Evolutionary conservation across 371 early-diverging fungal genomes (phyloP).

Genomic region (Zopfochytrium polystomum): DNA sequence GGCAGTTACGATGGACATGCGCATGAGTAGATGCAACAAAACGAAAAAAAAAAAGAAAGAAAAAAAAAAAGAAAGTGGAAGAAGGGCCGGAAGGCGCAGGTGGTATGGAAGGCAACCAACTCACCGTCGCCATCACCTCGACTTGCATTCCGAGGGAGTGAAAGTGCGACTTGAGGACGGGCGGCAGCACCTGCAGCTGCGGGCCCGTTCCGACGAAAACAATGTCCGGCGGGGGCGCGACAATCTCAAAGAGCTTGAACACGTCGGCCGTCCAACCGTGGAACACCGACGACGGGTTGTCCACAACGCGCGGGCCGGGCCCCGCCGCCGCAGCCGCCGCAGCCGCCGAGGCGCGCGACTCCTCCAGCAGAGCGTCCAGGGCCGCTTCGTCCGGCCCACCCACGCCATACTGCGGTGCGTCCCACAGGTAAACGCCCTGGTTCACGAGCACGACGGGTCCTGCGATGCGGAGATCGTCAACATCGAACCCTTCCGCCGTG

Average conservation of each 20-base stretch:
- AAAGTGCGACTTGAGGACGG: slow-evolving; percentile 34
- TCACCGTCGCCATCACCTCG: slow-evolving; percentile 44
- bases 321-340: too few species aligned
- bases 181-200: slow-evolving; percentile 34
- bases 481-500: slow-evolving; percentile 34
- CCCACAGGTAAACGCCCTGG: slow-evolving; percentile 42
- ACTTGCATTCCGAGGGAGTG: slow-evolving; percentile 44
- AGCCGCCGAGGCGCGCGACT: not conserved
- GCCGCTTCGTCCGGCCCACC: slow-evolving; percentile 23
- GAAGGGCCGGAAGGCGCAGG: too few species aligned
- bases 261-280: slow-evolving; percentile 39
- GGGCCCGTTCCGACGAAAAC: slow-evolving; percentile 52
- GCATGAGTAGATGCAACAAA: not conserved
- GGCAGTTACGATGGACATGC: not conserved
- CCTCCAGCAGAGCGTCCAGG: not conserved
- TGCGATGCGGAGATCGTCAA: slow-evolving; percentile 21
- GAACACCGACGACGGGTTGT: slow-evolving; percentile 38
- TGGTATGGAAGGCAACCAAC: too few species aligned
- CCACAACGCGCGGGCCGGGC: too few species aligned
- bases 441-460: slow-evolving; percentile 34
- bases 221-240: slow-evolving; percentile 46
- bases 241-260: slow-evolving; percentile 40
- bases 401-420: slow-evolving; percentile 47
- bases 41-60: too few species aligned
- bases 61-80: not conserved